Evolutionary conservation across 1,284 basidiomycete genomes (phyloP), one percentile per base, ranked within the genome.

Genomic region (Schizophyllum commune): DNA sequence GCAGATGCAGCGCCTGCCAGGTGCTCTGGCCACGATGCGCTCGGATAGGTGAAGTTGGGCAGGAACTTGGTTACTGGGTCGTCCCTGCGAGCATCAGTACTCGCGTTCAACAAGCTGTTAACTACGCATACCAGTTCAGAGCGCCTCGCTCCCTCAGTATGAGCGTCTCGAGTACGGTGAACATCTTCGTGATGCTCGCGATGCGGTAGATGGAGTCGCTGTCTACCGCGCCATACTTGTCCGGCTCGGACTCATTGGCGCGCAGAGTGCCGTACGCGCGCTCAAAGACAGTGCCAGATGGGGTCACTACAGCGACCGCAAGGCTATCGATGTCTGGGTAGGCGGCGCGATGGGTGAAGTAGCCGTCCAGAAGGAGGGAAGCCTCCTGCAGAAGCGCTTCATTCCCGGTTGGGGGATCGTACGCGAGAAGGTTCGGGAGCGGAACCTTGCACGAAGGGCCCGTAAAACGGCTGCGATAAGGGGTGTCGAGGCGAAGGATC

Each of bases 101-200:
- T 34, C 15, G 53, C 19, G 6, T 13, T 55, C 20, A 55, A 57
- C 13, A 15, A 59, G 39, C 20, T 8, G 21, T 57, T 5, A 33
- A 63, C n/a, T 27, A 27, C 27, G 5, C 27, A 27, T 27, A 82
- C 79, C 78, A 75, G 47, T 68, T 73, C 55, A 83, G 64, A 0
- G 69, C 66, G 5, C 79, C 80, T 53, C 70, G 71, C 65, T 82
- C 75, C 32, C 76, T 73, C 21, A 83, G 70, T 20, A 82, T 74
- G 51, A 79, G 65, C 2, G 77, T 78, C 63, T 83, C 78, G 5
- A 81, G 64, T 0, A 74, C 72, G 4, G 75, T 74, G 64, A 81
- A 81, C 62, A 82, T 68, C 66, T 83, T 83, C 4, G 78, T 75
- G 60, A 81, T 74, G 57, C 77, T 80, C 1, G 79, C 80, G 22